These are phyloP conservation scores for Groenewaldozyma auringiensis DNA, from an alignment of 1,139 yeast species.

Conservation along the genomic window DNA sequence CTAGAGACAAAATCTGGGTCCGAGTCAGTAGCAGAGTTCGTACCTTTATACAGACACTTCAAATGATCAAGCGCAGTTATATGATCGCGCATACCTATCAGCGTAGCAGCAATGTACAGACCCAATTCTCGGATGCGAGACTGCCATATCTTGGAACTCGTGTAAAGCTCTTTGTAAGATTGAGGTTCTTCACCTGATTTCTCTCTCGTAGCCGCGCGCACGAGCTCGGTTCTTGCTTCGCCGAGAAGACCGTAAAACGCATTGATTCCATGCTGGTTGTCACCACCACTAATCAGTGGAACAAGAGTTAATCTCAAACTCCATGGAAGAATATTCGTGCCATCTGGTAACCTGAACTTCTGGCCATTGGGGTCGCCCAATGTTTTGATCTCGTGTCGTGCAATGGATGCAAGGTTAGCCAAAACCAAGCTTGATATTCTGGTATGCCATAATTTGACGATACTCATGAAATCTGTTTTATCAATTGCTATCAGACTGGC, in stretches of 20 bases:
- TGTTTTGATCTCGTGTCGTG: slow-evolving; percentile 21
- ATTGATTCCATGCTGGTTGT: slow-evolving; percentile 21
- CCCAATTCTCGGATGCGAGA: slow-evolving; percentile 26
- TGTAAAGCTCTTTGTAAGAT: slow-evolving; percentile 3
- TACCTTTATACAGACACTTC: slow-evolving; percentile 18
- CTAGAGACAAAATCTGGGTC: slow-evolving; percentile 13
- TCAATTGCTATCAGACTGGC: slow-evolving; percentile 12
- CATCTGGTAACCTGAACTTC: slow-evolving; percentile 19
- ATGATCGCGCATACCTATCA: slow-evolving; percentile 28
- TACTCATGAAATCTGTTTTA: slow-evolving; percentile 10
- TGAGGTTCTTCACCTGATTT: not conserved
- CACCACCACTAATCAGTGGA: slow-evolving; percentile 23
- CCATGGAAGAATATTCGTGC: slow-evolving; percentile 28
- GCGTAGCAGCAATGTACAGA: slow-evolving; percentile 27
- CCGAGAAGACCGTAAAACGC: slow-evolving; percentile 25
- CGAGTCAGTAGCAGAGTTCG: slow-evolving; percentile 6
- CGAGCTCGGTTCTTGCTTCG: slow-evolving; percentile 23
- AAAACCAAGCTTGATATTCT: slow-evolving; percentile 19
- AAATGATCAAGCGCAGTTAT: slow-evolving; percentile 29
- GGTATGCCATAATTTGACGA: slow-evolving; percentile 21
- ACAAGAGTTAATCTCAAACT: slow-evolving; percentile 22
- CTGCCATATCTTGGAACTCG: slow-evolving; percentile 19
- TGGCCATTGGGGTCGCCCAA: slow-evolving; percentile 22
- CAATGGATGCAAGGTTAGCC: slow-evolving; percentile 18
- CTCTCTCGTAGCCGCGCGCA: slow-evolving; percentile 4